phyloP scores from a whole-genome alignment of 306 rosid genomes.

The Malus asiatica region DNA sequence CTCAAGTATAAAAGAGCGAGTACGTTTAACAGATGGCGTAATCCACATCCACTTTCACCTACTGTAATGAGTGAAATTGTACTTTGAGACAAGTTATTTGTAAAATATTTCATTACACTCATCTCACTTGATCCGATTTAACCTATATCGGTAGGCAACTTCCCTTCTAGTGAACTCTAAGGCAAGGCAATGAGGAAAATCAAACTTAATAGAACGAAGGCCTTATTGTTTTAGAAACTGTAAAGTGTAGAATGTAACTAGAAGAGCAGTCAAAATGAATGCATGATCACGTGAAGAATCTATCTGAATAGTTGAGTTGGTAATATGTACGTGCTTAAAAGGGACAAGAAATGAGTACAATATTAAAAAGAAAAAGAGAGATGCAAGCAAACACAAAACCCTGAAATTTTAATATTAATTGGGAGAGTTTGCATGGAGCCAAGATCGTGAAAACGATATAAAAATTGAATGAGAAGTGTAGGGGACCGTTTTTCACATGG shows the following conservation, averaged over 20 bases:
- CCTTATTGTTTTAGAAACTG: neutral
- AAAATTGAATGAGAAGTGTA: neutral
- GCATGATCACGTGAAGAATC: constrained; percentile 8
- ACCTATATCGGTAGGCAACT: neutral
- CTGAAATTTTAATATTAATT: neutral
- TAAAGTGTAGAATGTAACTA: neutral
- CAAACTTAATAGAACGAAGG: no score
- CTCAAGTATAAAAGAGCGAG: no score
- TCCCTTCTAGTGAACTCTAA: neutral
- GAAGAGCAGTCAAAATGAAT: neutral
- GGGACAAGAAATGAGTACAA: constrained; percentile 6
- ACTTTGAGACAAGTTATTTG: no score
- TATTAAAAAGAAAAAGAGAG: neutral
- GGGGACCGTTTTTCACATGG: neutral
- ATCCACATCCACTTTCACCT: no score
- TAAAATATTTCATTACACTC: no score
- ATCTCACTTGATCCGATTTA: no score
- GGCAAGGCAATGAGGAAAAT: neutral
- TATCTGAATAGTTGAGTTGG: neutral
- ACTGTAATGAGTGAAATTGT: no score
- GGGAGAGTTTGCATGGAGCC: neutral
- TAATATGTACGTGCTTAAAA: neutral
- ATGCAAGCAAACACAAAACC: neutral
- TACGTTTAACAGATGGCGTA: no score
- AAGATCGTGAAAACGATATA: neutral